Conservation (phyloP, 805 yeast species). For the Gaillardinia entomophila region DNA sequence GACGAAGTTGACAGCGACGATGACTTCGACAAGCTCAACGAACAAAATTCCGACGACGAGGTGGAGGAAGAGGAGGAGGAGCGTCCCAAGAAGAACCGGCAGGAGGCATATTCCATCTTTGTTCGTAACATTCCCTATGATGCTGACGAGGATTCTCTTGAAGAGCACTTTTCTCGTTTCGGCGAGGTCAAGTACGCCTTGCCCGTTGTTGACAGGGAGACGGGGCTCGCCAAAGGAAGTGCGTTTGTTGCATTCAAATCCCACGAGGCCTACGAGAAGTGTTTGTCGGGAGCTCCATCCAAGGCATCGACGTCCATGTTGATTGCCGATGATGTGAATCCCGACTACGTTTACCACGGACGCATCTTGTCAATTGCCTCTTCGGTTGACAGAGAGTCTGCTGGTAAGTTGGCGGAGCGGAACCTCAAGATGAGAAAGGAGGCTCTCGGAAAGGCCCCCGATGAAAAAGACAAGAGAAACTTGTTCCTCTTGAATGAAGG, state of each 20-base stretch:
- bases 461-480: conserved; percentile 78
- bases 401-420: conserved; percentile 64
- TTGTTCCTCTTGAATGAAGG: conserved; percentile 90
- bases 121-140: conserved; percentile 94
- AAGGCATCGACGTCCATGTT: conserved; percentile 57
- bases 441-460: conserved; percentile 72
- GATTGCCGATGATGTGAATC: conserved; percentile 88
- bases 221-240: conserved; percentile 87
- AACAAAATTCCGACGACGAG: conserved; percentile 21
- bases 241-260: conserved; percentile 85
- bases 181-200: conserved; percentile 90
- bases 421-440: conserved; percentile 71
- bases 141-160: conserved; percentile 74
- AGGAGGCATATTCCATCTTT: conserved; percentile 69
- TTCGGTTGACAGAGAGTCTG: conserved; percentile 83
- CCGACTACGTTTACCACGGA: conserved; percentile 87
- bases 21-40: conserved; percentile 15
- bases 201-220: conserved; percentile 81
- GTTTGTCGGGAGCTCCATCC: conserved; percentile 76
- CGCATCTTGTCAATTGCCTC: conserved; percentile 79
- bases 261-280: conserved; percentile 57
- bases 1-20: conserved; percentile 24
- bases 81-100: conserved; percentile 47
- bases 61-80: conserved; percentile 23
- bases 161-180: conserved; percentile 73